A percentile compares a stretch with the other conserved stretches of the same genome.
Evolutionary conservation across 2,329 filamentous ascomycete genomes (phyloP).

Genomic region (Aspergillus brunneoviolaceus): DNA sequence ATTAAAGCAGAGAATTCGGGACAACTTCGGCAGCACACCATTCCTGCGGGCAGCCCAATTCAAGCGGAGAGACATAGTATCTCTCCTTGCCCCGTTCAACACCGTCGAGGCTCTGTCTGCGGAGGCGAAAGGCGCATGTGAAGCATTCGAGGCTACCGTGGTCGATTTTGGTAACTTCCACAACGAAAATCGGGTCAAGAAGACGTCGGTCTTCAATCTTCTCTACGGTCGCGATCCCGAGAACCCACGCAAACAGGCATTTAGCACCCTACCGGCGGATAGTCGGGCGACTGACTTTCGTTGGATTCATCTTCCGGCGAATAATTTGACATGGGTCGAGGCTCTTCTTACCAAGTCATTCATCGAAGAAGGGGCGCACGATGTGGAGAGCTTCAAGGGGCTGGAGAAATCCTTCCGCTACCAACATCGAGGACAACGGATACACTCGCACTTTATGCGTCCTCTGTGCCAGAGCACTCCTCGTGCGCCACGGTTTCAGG

Average conservation of each 20-base stretch:
- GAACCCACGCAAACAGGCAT: constrained; percentile 46
- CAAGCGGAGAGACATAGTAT: constrained; percentile 38
- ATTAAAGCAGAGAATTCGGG: constrained; percentile 33
- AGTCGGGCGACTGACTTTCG: constrained; percentile 51
- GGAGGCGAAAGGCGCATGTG: constrained; percentile 47
- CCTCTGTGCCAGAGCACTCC: constrained; percentile 56
- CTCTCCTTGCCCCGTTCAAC: constrained; percentile 38
- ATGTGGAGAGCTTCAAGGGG: constrained; percentile 63
- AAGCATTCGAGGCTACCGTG: constrained; percentile 53
- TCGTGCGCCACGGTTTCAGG: constrained; percentile 27
- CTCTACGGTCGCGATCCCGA: constrained; percentile 53
- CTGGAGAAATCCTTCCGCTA: constrained; percentile 62
- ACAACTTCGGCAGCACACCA: constrained; percentile 43
- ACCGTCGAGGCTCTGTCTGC: constrained; percentile 37
- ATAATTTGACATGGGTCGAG: constrained; percentile 61
- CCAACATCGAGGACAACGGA: constrained; percentile 58
- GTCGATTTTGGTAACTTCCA: constrained; percentile 53
- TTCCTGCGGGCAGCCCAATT: constrained; percentile 43
- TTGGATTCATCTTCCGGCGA: constrained; percentile 56
- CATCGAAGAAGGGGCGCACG: constrained; percentile 61
- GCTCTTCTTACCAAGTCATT: constrained; percentile 64
- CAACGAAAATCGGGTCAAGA: constrained; percentile 47
- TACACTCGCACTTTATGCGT: constrained; percentile 64
- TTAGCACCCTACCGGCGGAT: constrained; percentile 49
- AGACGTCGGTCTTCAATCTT: constrained; percentile 52